Percentiles rank a stretch among this genome's conserved stretches.
Conservation (phyloP, 768 basidiomycete genomes). For the Boletus rubropictus region DNA sequence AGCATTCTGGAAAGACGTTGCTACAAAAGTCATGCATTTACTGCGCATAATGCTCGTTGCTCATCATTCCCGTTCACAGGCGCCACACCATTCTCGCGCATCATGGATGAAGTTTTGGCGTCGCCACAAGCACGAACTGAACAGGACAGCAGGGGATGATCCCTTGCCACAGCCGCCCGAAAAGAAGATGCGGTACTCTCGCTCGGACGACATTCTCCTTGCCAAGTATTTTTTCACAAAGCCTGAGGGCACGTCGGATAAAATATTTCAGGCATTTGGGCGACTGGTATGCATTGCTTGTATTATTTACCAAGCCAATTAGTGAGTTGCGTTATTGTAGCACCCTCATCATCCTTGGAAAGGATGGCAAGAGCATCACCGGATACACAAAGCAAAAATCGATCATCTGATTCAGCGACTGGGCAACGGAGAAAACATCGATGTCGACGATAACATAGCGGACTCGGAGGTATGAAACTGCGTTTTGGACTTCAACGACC, state of each 20-base stretch:
- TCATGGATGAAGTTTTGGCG: slow-evolving; percentile 96
- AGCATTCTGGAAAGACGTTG: slow-evolving; percentile 74
- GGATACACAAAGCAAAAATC: slow-evolving; percentile 82
- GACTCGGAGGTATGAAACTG: slow-evolving; percentile 25
- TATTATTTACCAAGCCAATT: background rate
- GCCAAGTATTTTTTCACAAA: slow-evolving; percentile 69
- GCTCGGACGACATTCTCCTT: slow-evolving; percentile 70
- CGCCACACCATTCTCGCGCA: slow-evolving; percentile 84
- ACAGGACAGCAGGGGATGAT: slow-evolving; percentile 58
- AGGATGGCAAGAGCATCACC: slow-evolving; percentile 89
- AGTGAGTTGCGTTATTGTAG: slow-evolving; percentile 34
- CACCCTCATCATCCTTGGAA: slow-evolving; percentile 91
- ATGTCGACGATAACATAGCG: slow-evolving; percentile 25
- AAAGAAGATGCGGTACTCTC: slow-evolving; percentile 85
- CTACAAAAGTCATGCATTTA: slow-evolving; percentile 45
- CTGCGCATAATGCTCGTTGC: background rate
- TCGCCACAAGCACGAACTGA: slow-evolving; percentile 78
- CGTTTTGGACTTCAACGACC: background rate
- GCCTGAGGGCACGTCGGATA: slow-evolving; percentile 77
- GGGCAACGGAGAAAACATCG: slow-evolving; percentile 49
- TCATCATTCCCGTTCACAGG: slow-evolving; percentile 37
- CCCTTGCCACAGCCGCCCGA: slow-evolving; percentile 72
- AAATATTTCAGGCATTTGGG: slow-evolving; percentile 78
- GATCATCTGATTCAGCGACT: slow-evolving; percentile 70
- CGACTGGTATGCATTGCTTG: slow-evolving; percentile 44